Evolutionary conservation across 495 filamentous ascomycete species (phyloP).

Genomic region (Penicillium fimorum): DNA sequence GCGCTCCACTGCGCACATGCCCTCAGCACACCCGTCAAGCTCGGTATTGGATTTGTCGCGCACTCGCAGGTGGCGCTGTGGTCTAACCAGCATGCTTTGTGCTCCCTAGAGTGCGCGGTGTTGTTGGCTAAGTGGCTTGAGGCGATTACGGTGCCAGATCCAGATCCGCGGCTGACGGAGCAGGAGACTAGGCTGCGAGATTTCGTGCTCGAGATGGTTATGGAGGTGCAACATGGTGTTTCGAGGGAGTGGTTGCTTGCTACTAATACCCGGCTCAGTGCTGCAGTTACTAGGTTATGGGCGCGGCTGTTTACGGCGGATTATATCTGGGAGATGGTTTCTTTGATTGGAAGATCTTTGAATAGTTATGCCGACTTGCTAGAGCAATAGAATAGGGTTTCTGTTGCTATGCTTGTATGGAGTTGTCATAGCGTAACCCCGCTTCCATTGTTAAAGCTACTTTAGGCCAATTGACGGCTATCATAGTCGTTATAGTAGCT

Average conservation of each 20-base stretch:
- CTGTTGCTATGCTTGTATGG: not conserved
- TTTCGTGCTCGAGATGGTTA: slow-evolving; percentile 64
- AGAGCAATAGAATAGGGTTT: slow-evolving; percentile 30
- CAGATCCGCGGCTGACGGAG: slow-evolving; percentile 38
- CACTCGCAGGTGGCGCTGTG: slow-evolving; percentile 66
- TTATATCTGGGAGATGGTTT: slow-evolving; percentile 66
- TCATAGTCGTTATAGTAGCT: not conserved
- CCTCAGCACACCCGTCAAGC: slow-evolving; percentile 63
- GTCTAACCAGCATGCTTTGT: slow-evolving; percentile 70
- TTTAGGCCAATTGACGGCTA: not conserved
- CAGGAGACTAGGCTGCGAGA: slow-evolving; percentile 62
- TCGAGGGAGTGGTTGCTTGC: slow-evolving; percentile 48
- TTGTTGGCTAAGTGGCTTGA: slow-evolving; percentile 58
- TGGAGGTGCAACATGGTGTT: slow-evolving; percentile 60
- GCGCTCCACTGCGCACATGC: slow-evolving; percentile 69
- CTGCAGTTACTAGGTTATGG: slow-evolving; percentile 64
- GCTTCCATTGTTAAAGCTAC: no score
- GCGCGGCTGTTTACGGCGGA: slow-evolving; percentile 65
- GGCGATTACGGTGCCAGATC: slow-evolving; percentile 35
- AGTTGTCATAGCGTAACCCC: not conserved
- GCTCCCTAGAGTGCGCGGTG: slow-evolving; percentile 68
- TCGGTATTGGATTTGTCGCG: slow-evolving; percentile 67
- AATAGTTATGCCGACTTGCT: slow-evolving; percentile 64
- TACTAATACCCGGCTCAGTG: slow-evolving; percentile 59
- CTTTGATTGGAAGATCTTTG: slow-evolving; percentile 59